Evolutionary conservation across 495 filamentous ascomycete genomes (phyloP).

Genomic region (Neurospora sp.): DNA sequence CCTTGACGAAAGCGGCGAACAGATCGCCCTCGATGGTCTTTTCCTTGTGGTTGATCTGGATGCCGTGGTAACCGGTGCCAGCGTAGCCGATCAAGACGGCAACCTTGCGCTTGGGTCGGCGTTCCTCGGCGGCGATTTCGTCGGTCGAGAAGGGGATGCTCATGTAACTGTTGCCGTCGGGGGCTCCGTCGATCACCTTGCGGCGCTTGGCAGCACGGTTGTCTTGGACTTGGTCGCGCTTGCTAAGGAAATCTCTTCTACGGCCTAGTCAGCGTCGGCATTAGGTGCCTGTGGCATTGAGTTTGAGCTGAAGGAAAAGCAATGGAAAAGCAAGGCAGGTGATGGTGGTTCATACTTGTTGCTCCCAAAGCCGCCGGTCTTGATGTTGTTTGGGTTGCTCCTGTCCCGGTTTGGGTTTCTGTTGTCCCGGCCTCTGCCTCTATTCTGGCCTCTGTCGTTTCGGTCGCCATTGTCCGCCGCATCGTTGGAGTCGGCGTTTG

Average conservation of each 20-base stretch:
- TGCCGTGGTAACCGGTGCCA: slow-evolving; percentile 93
- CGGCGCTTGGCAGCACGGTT: slow-evolving; percentile 47
- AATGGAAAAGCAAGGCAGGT: neutral
- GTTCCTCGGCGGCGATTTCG: slow-evolving; percentile 74
- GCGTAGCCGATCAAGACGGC: slow-evolving; percentile 92
- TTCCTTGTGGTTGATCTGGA: slow-evolving; percentile 71
- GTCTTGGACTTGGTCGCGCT: slow-evolving; percentile 50
- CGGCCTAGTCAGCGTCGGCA: slow-evolving; percentile 21
- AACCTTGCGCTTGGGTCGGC: slow-evolving; percentile 88
- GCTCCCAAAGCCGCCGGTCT: slow-evolving; percentile 15
- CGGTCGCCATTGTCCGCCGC: slow-evolving; percentile 10
- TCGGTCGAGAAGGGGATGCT: slow-evolving; percentile 42
- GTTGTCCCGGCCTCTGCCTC: slow-evolving; percentile 9
- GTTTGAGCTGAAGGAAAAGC: neutral
- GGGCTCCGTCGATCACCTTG: slow-evolving; percentile 34
- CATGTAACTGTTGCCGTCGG: slow-evolving; percentile 27
- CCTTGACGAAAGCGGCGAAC: slow-evolving; percentile 78
- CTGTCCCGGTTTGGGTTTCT: slow-evolving; percentile 8
- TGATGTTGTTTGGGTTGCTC: slow-evolving; percentile 8
- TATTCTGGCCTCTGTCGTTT: neutral
- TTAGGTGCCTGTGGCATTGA: slow-evolving; percentile 1
- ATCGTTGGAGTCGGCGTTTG: neutral
- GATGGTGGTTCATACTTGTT: slow-evolving; percentile 10
- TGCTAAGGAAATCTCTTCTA: slow-evolving; percentile 35
- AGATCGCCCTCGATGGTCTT: slow-evolving; percentile 97